Conservation (phyloP, 192 early-diverging fungal genomes). For the Paraglomus brasilianum region DNA sequence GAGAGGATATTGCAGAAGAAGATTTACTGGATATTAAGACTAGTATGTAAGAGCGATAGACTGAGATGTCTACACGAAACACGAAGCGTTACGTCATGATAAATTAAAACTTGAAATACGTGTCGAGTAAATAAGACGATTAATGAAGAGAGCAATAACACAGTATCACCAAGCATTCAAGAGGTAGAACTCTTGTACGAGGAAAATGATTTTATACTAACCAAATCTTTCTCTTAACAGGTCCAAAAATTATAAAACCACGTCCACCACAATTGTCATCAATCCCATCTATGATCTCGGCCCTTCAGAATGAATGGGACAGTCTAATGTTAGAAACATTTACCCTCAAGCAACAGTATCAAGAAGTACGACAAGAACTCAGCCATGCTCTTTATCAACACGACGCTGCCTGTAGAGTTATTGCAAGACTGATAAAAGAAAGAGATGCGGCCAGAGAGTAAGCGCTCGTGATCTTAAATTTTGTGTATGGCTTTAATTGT, state of each 20-base stretch:
- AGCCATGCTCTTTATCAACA: slow-evolving; percentile 93
- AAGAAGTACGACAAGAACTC: slow-evolving; percentile 88
- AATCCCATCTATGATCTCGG: slow-evolving; percentile 81
- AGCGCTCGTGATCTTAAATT: slow-evolving; percentile 12
- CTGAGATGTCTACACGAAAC: too few species aligned
- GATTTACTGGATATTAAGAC: slow-evolving; percentile 74
- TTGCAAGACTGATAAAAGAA: slow-evolving; percentile 88
- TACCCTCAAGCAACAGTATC: slow-evolving; percentile 88
- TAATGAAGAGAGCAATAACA: too few species aligned
- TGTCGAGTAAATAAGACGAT: background rate
- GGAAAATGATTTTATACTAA: background rate
- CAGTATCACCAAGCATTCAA: too few species aligned
- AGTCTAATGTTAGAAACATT: slow-evolving; percentile 93
- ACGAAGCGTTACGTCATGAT: too few species aligned
- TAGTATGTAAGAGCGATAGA: slow-evolving; percentile 37
- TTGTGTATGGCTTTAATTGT: background rate
- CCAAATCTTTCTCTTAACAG: slow-evolving; percentile 30
- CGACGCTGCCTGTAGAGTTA: slow-evolving; percentile 93
- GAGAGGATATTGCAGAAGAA: slow-evolving; percentile 65
- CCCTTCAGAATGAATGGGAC: slow-evolving; percentile 97
- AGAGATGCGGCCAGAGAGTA: slow-evolving; percentile 84
- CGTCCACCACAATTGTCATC: slow-evolving; percentile 89
- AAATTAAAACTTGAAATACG: too few species aligned
- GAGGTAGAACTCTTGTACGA: too few species aligned
- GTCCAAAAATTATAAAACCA: slow-evolving; percentile 70